These are phyloP conservation scores for Paramecium primaurelia DNA, from an alignment of 73 alveolate species.

Conservation along the genomic window DNA sequence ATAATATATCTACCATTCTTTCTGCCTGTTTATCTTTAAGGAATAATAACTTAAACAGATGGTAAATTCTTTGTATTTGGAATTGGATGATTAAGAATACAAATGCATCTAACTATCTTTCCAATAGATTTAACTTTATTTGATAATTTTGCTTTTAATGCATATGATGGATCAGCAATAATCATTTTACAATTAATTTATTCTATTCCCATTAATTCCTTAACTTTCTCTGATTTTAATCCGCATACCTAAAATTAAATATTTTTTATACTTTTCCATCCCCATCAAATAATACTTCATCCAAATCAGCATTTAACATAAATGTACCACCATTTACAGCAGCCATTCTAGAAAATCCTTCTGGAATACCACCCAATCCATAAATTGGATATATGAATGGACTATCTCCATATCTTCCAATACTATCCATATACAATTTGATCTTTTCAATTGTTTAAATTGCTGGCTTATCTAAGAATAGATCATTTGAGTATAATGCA, in stretches of 20 bases:
- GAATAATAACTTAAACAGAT: slow-evolving; percentile 94
- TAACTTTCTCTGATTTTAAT: slow-evolving; percentile 59
- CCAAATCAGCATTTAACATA: slow-evolving; percentile 95
- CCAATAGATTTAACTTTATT: slow-evolving; percentile 76
- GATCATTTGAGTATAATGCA: slow-evolving; percentile 89
- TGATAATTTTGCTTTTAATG: slow-evolving; percentile 54
- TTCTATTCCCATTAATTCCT: slow-evolving; percentile 57
- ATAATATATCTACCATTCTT: slow-evolving; percentile 69
- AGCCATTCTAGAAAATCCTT: slow-evolving; percentile 95
- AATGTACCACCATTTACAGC: slow-evolving; percentile 98
- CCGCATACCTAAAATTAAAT: slow-evolving; percentile 68
- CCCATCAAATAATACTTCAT: slow-evolving; percentile 89
- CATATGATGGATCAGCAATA: slow-evolving; percentile 98
- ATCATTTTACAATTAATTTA: slow-evolving; percentile 89
- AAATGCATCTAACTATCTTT: slow-evolving; percentile 92
- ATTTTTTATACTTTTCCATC: slow-evolving; percentile 80
- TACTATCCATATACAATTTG: slow-evolving; percentile 85
- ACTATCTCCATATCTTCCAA: slow-evolving; percentile 91
- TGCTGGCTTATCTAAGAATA: slow-evolving; percentile 81
- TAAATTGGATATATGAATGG: slow-evolving; percentile 99
- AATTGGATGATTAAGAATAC: slow-evolving; percentile 96
- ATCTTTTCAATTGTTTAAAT: slow-evolving; percentile 73
- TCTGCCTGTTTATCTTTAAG: slow-evolving; percentile 91
- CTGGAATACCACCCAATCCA: slow-evolving; percentile 98
- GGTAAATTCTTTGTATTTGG: slow-evolving; percentile 92